phyloP scores from a whole-genome alignment of 352 stramenopile genomes.

The Albugo candida region DNA sequence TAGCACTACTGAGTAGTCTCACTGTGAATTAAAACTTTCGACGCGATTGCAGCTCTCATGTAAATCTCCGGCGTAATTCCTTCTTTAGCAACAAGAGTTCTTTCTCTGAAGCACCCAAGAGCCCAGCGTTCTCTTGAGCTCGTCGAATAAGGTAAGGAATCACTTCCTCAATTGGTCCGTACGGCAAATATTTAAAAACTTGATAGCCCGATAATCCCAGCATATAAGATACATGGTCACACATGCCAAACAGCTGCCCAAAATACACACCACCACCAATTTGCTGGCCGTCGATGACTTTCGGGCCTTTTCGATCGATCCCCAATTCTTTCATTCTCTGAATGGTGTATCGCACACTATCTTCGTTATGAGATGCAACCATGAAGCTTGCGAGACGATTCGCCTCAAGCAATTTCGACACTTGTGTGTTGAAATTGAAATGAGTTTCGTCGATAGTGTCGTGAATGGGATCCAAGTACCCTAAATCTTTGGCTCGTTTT shows the following conservation, averaged over 20 bases:
- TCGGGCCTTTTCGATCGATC: conserved; percentile 35
- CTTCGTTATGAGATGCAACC: conserved; percentile 95
- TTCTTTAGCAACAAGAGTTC: conserved; percentile 48
- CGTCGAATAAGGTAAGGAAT: conserved; percentile 94
- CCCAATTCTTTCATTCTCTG: conserved; percentile 77
- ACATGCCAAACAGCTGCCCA: conserved; percentile 95
- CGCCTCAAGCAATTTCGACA: conserved; percentile 80
- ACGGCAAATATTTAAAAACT: conserved; percentile 97
- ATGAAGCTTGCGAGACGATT: conserved; percentile 87
- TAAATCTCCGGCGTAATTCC: conserved; percentile 37
- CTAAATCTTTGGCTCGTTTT: conserved; percentile 69
- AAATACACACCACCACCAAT: conserved; percentile 76
- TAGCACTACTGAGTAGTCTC: too few species aligned
- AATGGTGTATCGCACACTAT: conserved; percentile 87
- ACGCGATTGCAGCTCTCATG: too few species aligned
- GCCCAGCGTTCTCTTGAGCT: conserved; percentile 89
- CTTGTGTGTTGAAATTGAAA: conserved; percentile 81
- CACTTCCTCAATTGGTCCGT: conserved; percentile 90
- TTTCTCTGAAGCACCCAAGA: conserved; percentile 71
- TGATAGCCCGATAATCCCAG: conserved; percentile 84
- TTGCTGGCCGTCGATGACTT: too few species aligned
- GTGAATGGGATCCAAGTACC: conserved; percentile 83
- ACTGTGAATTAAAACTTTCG: too few species aligned
- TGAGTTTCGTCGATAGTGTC: conserved; percentile 88
- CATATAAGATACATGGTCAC: conserved; percentile 92